Evolutionary conservation across 2,329 filamentous ascomycete species (phyloP).

Genomic region (Xylaria arbuscula): DNA sequence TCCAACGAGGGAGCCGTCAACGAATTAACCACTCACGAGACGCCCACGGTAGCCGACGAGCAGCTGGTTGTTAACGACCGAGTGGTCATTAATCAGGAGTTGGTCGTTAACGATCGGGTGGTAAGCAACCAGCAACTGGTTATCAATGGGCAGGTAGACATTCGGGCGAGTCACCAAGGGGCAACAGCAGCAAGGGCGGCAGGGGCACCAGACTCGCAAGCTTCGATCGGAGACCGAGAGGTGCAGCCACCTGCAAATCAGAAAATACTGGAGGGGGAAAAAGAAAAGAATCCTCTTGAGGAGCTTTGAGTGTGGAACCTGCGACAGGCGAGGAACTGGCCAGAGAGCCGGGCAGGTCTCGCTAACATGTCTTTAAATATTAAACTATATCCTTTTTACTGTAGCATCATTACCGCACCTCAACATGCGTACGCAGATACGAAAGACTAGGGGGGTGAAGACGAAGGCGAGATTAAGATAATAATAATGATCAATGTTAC

Average conservation of each 20-base stretch:
- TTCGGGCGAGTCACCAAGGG: background rate
- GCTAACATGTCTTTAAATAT: background rate
- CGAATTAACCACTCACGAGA: too few relatives aligned
- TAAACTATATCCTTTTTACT: background rate
- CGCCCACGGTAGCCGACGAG: too few relatives aligned
- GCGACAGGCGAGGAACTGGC: background rate
- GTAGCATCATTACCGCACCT: too few relatives aligned
- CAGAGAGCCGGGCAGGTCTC: background rate
- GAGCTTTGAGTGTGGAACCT: background rate
- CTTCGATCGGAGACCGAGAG: background rate
- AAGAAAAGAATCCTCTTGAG: background rate
- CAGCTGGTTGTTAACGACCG: background rate
- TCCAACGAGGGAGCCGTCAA: too few relatives aligned
- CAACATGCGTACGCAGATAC: too few relatives aligned
- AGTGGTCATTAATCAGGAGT: background rate
- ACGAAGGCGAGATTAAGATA: background rate
- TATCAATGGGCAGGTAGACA: background rate
- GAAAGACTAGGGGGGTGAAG: background rate
- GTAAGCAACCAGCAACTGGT: too few relatives aligned
- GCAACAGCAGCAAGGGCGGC: slow-evolving; percentile 1
- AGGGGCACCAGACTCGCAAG: background rate
- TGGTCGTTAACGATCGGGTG: too few relatives aligned
- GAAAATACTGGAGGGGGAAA: background rate
- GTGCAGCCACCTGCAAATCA: background rate
- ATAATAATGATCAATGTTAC: slow-evolving; percentile 1